Base-by-base conservation (phyloP, 768 basidiomycete species). In the Steccherinum ochraceum region DNA sequence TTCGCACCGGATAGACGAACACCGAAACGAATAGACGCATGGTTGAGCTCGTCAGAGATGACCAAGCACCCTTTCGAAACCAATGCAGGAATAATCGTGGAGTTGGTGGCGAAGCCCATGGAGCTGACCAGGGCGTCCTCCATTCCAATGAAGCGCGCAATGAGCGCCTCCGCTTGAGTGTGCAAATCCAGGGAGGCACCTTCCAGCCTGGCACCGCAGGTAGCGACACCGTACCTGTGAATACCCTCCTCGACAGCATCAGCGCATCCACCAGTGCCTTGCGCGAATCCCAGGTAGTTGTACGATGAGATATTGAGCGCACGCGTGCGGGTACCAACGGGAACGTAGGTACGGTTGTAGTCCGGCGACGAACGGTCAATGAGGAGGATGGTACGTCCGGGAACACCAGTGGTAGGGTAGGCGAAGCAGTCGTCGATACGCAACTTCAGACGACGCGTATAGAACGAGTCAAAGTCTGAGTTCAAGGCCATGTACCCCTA, bases 381-480 rank as follows among this genome's bases (percentile, higher is more conserved):
- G 51, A 89, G 76, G 41, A 83, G 67, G 62, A 96, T 89, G 21
- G 94, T 94, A 45, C 96, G 91, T 3, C 94, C 95, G 3, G 96
- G 91, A 24, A 98, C 95, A 26, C 93, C 92, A 0, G 95, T 96
- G 48, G 90, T 81, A 13, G 95, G 95, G 52, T 90, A 83, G 1
- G 85, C 81, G 71, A 97, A 98, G 63, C 93, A 95, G 64, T 97
- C 93, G 61, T 96, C 93, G 71, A 98, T 85, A 49, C 95, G 91
- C 11, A 78, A 75, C 67, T 98, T 98, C 57, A 98, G 80, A 3
- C 94, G 86, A 46, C 95, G 91, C 53, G 94, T 95, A 76, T 98
- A 98, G 73, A 98, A 99, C 4, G 96, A 98, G 68, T 98, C 95
- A 58, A 98, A 98, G 67, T 98, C 96, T 7, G 93, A 96, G 70